Conservation (phyloP, 2,329 filamentous ascomycete species). For the Botryotinia calthae region DNA sequence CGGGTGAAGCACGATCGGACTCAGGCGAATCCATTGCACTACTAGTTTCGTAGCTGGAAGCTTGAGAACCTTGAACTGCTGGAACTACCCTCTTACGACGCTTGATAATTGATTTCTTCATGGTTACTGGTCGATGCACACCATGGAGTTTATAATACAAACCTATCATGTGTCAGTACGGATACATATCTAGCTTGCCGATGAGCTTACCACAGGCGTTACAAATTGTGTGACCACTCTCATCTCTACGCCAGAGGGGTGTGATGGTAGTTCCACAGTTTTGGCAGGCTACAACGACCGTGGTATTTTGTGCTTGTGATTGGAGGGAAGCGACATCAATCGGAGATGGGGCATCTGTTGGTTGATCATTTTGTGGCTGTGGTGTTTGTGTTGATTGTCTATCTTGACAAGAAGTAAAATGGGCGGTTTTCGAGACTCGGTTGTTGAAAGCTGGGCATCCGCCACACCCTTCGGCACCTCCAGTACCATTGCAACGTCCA, state of each 20-base stretch:
- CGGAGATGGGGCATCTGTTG: conserved; percentile 41
- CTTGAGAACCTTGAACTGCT: conserved; percentile 51
- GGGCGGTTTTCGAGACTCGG: conserved; percentile 81
- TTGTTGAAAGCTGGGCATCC: conserved; percentile 98
- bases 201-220: conserved; percentile 84
- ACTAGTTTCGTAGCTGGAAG: conserved; percentile 48
- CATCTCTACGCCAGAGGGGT: conserved; percentile 90
- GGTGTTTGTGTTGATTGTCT: conserved; percentile 28
- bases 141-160: conserved; percentile 94
- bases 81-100: conserved; percentile 92
- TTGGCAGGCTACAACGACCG: conserved; percentile 83
- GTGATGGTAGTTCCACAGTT: conserved; percentile 97
- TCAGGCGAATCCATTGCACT: conserved; percentile 37
- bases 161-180: conserved; percentile 50
- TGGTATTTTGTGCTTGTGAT: conserved; percentile 47
- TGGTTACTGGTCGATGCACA: conserved; percentile 88
- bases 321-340: conserved; percentile 52
- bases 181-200: conserved; percentile 3
- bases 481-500: conserved; percentile 92
- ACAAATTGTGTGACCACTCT: conserved; percentile 93
- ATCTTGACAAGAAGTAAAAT: conserved; percentile 54
- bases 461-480: conserved; percentile 89
- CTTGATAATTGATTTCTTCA: conserved; percentile 99
- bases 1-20: conserved; percentile 37
- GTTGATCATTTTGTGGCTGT: conserved; percentile 32